Evolutionary conservation across 108 stramenopile genomes (phyloP).

Genomic region (Discostella stelligeroides): DNA sequence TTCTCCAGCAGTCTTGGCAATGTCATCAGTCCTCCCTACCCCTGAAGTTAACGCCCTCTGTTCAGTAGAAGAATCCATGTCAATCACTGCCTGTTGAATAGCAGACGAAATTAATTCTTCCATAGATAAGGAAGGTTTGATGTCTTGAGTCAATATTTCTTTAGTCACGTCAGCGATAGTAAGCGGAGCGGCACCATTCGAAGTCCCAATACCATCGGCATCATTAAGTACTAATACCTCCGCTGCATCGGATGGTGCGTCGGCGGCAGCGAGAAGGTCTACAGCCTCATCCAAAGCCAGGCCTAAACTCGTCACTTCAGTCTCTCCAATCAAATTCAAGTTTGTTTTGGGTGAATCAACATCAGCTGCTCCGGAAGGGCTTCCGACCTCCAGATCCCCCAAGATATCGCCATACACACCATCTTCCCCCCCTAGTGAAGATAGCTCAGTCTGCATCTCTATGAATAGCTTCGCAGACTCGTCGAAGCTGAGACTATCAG

Average conservation of each 20-base stretch:
- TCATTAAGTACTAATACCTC: slow-evolving; percentile 16
- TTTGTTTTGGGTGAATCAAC: slow-evolving; percentile 6
- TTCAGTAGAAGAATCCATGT: slow-evolving; percentile 32
- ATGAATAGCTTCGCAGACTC: slow-evolving; percentile 24
- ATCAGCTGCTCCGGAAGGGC: too few relatives aligned
- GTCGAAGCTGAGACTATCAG: slow-evolving; percentile 3
- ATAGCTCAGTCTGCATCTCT: slow-evolving; percentile 37
- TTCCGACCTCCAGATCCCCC: slow-evolving; percentile 14
- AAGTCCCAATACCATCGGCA: slow-evolving; percentile 42
- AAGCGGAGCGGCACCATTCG: slow-evolving; percentile 1
- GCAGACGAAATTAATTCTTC: slow-evolving; percentile 43
- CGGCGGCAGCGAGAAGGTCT: background rate
- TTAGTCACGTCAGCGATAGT: slow-evolving; percentile 41
- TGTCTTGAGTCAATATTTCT: slow-evolving; percentile 39
- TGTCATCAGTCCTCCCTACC: slow-evolving; percentile 9
- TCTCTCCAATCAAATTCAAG: slow-evolving; percentile 5
- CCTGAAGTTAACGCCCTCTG: slow-evolving; percentile 7
- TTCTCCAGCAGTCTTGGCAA: slow-evolving; percentile 18
- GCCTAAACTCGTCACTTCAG: slow-evolving; percentile 23
- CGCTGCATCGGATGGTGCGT: background rate
- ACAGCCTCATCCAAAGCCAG: slow-evolving; percentile 27
- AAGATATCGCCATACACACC: slow-evolving; percentile 35
- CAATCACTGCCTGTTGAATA: slow-evolving; percentile 31
- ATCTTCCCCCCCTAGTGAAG: slow-evolving; percentile 21
- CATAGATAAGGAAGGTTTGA: slow-evolving; percentile 34